A percentile compares a stretch with the other conserved stretches of the same genome.
phyloP scores from a whole-genome alignment of 805 yeast species.

The Millerago galiae region DNA sequence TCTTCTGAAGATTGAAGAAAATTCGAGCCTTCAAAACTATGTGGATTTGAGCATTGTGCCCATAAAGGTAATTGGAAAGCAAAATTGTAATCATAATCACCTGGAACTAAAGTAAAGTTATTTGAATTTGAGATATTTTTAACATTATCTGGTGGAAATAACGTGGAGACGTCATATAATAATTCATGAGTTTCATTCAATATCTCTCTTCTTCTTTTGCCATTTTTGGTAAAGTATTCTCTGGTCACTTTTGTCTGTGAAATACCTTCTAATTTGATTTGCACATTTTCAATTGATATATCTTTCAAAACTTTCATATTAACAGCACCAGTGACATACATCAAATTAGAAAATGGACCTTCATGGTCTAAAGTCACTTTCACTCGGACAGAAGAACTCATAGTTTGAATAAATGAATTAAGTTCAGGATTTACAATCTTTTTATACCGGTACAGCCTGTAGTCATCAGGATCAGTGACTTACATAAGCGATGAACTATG shows the following conservation, averaged over 20 bases:
- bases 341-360: slow-evolving; percentile 10
- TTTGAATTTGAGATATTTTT: slow-evolving; percentile 36
- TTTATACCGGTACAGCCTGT: not conserved
- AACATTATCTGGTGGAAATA: slow-evolving; percentile 48
- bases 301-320: slow-evolving; percentile 20
- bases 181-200: slow-evolving; percentile 31
- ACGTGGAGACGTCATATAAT: slow-evolving; percentile 41
- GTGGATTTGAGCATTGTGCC: slow-evolving; percentile 26
- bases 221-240: slow-evolving; percentile 5
- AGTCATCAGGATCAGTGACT: not conserved
- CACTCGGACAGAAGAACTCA: slow-evolving; percentile 5
- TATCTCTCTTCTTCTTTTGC: slow-evolving; percentile 5
- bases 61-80: slow-evolving; percentile 15
- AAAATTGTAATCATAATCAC: slow-evolving; percentile 45
- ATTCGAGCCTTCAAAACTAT: slow-evolving; percentile 11
- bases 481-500: too few species aligned
- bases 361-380: not conserved
- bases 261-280: slow-evolving; percentile 47
- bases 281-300: slow-evolving; percentile 39
- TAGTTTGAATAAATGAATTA: not conserved
- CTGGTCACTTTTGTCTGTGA: slow-evolving; percentile 33
- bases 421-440: not conserved
- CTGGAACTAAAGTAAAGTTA: slow-evolving; percentile 30
- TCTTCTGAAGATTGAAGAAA: slow-evolving; percentile 12
- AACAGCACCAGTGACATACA: slow-evolving; percentile 15